Base-by-base conservation (phyloP, 2,329 filamentous ascomycete genomes). In the Mariannaea sp. region DNA sequence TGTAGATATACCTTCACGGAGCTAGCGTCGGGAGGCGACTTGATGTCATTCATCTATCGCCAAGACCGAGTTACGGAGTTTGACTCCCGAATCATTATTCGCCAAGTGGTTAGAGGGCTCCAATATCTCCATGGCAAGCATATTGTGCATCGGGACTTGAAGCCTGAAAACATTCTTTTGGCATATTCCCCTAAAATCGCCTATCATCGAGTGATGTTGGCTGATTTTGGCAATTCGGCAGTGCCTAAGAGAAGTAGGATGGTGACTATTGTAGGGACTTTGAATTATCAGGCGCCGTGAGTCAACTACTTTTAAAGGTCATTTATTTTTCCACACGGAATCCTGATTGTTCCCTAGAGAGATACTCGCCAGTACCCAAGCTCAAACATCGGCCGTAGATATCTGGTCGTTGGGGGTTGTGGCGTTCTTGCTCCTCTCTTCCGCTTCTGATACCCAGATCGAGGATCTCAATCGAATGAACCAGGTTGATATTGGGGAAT, bases 1-100 rank as follows among this genome's bases (percentile, higher is more conserved):
- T 5, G 4, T 10, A 82, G 79, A 27, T 83, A 81, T 53, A 77
- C 79, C 0, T 83, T 86, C 53, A 81, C 77, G 1, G 80, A 85
- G 44, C 71, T 86, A 29, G 82, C 82, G 0, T 73, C 77, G 4
- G 77, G 83, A 0, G 80, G 80, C 0, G 80, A 83, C 56, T 65
- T 83, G 3, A 78, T 77, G 66, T 82, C 80, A 0, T 76, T 80
- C 14, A 63, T 79, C 8, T 58, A 70, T 38, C 70, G 72, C 17
- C 70, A 72, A 32, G 66, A 65, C 3, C 38, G 32, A 0, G 63
- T 79, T 20, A 59, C 64, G 1, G 78, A 80, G 53, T 63, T 74
- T 14, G 73, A 78, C n/a, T 67, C 72, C 8, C 61, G 74, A 66
- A 64, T 76, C 57, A 75, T 83, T 17, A 62, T 80, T 7, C 68